Evolutionary conservation across 2,329 filamentous ascomycete genomes (phyloP).

Genomic region (Emmonsiellopsis sp.): DNA sequence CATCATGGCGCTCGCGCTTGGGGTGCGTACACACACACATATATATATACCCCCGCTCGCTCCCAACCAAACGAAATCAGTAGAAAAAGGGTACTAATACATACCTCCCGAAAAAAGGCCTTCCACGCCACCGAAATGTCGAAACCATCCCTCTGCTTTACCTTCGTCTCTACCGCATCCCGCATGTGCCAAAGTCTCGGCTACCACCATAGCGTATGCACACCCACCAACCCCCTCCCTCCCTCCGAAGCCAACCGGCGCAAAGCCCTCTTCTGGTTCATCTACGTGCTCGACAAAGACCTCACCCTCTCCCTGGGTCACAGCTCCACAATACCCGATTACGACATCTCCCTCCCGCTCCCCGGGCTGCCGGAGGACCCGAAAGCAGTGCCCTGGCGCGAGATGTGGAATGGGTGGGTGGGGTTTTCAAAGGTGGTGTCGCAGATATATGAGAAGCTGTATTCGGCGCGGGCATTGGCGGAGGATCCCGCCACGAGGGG

Average conservation of each 20-base stretch:
- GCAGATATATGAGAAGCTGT: slow-evolving; percentile 51
- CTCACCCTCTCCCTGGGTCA: slow-evolving; percentile 53
- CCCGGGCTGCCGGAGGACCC: slow-evolving; percentile 17
- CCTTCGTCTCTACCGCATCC: slow-evolving; percentile 50
- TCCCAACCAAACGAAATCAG: slow-evolving; percentile 4
- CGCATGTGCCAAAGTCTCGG: slow-evolving; percentile 55
- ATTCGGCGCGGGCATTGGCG: slow-evolving; percentile 30
- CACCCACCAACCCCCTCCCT: slow-evolving; percentile 16
- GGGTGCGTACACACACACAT: slow-evolving; percentile 28
- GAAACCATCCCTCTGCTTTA: slow-evolving; percentile 55
- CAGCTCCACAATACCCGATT: slow-evolving; percentile 50
- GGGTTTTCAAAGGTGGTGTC: slow-evolving; percentile 49
- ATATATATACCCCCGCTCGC: background rate
- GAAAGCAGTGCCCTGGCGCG: slow-evolving; percentile 29
- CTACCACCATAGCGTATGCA: slow-evolving; percentile 42
- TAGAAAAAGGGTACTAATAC: too few species aligned
- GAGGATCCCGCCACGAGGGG: slow-evolving; percentile 19
- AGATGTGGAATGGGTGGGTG: slow-evolving; percentile 47
- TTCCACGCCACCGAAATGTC: slow-evolving; percentile 55
- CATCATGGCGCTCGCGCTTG: slow-evolving; percentile 51
- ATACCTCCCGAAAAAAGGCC: slow-evolving; percentile 32
- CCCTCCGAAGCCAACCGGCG: slow-evolving; percentile 18
- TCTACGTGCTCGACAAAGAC: slow-evolving; percentile 51
- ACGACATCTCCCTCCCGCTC: slow-evolving; percentile 47
- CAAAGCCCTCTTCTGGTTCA: slow-evolving; percentile 46